Base-by-base conservation (phyloP, 192 early-diverging fungal genomes). In the Podila minutissima region DNA sequence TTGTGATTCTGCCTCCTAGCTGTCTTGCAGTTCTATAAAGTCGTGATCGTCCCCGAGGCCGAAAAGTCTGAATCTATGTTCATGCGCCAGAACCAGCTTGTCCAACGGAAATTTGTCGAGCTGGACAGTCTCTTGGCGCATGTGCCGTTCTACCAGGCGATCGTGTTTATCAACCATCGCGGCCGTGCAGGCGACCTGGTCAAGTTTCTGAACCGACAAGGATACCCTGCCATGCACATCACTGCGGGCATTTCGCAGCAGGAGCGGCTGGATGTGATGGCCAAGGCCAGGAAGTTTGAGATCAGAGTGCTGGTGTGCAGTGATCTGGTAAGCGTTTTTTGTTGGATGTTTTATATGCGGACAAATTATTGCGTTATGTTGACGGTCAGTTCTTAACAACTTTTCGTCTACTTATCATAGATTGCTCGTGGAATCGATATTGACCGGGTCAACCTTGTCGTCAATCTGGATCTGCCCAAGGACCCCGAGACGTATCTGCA, bases 391-490 rank as follows among this genome's bases (percentile, higher is more conserved):
- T 61, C 26, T 53, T 37, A 32, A 49, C 15, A 35, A 33, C 26
- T 60, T 12, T 24, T 37, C 29, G 26, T 62, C 19, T 63, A 17
- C 0, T 15, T 62, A 4, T 37, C 26, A 5, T 72, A 85, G 84
- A 85, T 85, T 61, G 84, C 84, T 3, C 72, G 95, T 20, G 95
- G 95, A 1, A 79, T 95, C 64, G 94, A 96, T 74, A 89, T 96
- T 62, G 91, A 91, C 33, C 79, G 88, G 60, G 91, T 96, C 15
- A 84, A 88, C 26, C 72, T 88, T 29, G 94, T 96, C 0, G 82
- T 96, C 41, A 92, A 94, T 71, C 88, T 94, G 74, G 95, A 96
- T 62, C 86, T 92, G 50, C 93, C 94, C 8, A 85, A 74, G 29
- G 85, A 93, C 57, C 85, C 91, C 66, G 86, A 88, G 72, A 87